Evolutionary conservation across 2,329 filamentous ascomycete species (phyloP).

Genomic region (Drechslerella stenobrocha): DNA sequence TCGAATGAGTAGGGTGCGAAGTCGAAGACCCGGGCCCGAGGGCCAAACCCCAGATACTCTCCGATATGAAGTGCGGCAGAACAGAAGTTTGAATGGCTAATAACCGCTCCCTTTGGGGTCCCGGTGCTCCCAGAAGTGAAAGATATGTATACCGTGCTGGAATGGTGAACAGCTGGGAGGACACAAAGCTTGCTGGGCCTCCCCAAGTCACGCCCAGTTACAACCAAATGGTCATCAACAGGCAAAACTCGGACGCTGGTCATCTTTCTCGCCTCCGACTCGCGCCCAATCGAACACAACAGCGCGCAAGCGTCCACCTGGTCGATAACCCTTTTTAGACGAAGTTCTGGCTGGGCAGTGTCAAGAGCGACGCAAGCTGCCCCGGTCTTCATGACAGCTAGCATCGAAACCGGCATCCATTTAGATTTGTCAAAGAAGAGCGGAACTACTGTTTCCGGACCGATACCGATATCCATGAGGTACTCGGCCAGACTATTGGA

Average conservation of each 20-base stretch:
- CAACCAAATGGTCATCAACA: no score
- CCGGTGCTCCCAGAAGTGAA: constrained; percentile 16
- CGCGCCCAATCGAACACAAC: no score
- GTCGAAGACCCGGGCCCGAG: not conserved
- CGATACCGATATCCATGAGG: not conserved
- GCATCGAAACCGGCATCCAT: constrained; percentile 59
- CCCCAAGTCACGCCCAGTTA: not conserved
- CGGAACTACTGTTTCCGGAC: not conserved
- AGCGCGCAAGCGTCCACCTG: not conserved
- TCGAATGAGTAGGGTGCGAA: constrained; percentile 8
- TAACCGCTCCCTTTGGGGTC: constrained; percentile 1
- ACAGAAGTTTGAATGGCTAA: not conserved
- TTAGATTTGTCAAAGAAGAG: constrained; percentile 61
- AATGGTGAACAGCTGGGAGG: not conserved
- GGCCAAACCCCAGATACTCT: not conserved
- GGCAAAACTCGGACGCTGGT: no score
- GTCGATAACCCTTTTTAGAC: constrained; percentile 54
- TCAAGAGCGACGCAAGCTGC: constrained; percentile 60
- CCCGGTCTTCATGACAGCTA: constrained; percentile 60
- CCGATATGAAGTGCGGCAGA: constrained; percentile 1
- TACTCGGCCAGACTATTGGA: not conserved
- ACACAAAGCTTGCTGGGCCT: no score
- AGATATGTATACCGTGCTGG: constrained; percentile 20
- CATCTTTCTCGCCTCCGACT: no score
- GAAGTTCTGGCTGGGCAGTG: constrained; percentile 59